Evolutionary conservation across 2,329 filamentous ascomycete genomes (phyloP).

Genomic region (Fusarium sterilihyphosum): DNA sequence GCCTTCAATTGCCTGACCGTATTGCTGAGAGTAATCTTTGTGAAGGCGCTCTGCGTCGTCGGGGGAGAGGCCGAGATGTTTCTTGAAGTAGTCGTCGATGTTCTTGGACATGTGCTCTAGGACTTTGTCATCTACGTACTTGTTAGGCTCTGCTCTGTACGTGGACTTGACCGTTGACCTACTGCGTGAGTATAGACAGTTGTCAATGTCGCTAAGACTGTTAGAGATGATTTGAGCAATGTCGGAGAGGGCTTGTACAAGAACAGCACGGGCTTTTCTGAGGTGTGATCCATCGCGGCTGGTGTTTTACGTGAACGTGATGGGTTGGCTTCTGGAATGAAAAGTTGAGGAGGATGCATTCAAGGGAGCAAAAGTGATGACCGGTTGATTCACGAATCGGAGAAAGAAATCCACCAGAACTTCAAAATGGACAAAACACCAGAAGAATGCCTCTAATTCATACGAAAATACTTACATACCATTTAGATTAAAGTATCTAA

Average conservation of each 20-base stretch:
- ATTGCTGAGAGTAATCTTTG: conserved; percentile 91
- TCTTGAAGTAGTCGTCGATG: conserved; percentile 72
- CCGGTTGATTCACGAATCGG: background rate
- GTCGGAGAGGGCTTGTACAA: conserved; percentile 45
- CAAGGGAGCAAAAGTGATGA: background rate
- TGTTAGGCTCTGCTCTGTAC: background rate
- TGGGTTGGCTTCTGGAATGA: too few relatives aligned
- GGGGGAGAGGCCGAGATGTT: conserved; percentile 76
- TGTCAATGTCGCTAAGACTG: conserved; percentile 89
- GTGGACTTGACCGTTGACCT: conserved; percentile 38
- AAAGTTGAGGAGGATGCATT: too few relatives aligned
- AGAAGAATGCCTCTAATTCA: accelerated
- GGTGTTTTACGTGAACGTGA: too few relatives aligned
- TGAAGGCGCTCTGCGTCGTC: conserved; percentile 88
- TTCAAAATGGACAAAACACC: accelerated
- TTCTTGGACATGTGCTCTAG: conserved; percentile 87
- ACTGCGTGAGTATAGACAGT: conserved; percentile 94
- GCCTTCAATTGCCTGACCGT: conserved; percentile 96
- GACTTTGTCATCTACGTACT: conserved; percentile 73
- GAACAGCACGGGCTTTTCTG: conserved; percentile 53
- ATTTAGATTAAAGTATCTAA: accelerated
- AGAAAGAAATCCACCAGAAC: background rate
- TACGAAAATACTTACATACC: accelerated
- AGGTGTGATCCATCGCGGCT: background rate
- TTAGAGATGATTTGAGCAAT: background rate